Percentiles rank a stretch among this genome's conserved stretches.
Evolutionary conservation across 2,329 filamentous ascomycete species (phyloP).

Genomic region (Xylariomycetidae sp.): DNA sequence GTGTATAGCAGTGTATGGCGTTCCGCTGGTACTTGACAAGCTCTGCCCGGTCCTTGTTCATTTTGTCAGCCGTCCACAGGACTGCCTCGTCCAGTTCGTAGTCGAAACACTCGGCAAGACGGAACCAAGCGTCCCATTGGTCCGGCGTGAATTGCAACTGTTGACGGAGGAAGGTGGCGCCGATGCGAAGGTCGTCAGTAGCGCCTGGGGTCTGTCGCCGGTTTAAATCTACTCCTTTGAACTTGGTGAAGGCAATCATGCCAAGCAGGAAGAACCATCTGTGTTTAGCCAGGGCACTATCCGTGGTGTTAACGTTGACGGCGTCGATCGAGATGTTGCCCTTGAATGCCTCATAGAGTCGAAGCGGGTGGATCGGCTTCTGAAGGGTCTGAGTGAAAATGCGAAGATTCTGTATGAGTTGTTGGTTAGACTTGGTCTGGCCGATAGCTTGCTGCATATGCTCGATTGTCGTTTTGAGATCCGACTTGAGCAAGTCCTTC

Average conservation of each 20-base stretch:
- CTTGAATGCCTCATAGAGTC: slow-evolving; percentile 72
- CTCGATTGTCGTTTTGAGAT: slow-evolving; percentile 84
- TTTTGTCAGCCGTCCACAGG: slow-evolving; percentile 83
- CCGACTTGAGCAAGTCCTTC: slow-evolving; percentile 86
- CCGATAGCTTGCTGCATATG: slow-evolving; percentile 87
- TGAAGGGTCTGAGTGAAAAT: slow-evolving; percentile 78
- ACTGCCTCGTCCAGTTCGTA: slow-evolving; percentile 82
- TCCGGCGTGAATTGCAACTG: slow-evolving; percentile 78
- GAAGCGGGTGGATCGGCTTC: slow-evolving; percentile 73
- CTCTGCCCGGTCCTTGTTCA: slow-evolving; percentile 75
- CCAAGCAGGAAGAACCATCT: slow-evolving; percentile 93
- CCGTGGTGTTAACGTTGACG: slow-evolving; percentile 59
- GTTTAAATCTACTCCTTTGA: slow-evolving; percentile 61
- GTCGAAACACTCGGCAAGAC: slow-evolving; percentile 80
- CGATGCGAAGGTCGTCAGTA: slow-evolving; percentile 78
- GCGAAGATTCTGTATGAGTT: slow-evolving; percentile 81
- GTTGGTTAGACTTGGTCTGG: slow-evolving; percentile 67
- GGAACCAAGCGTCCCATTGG: slow-evolving; percentile 87
- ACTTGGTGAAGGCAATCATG: slow-evolving; percentile 82
- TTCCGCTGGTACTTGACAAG: slow-evolving; percentile 69
- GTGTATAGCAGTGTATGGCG: slow-evolving; percentile 73
- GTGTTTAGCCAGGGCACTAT: slow-evolving; percentile 67
- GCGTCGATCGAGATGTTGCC: slow-evolving; percentile 72
- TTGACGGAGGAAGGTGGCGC: slow-evolving; percentile 70
- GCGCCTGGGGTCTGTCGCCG: slow-evolving; percentile 73